Evolutionary conservation across 345 rosid genomes (phyloP), one percentile per base, ranked within the genome.

Genomic region (Acer saccharum): DNA sequence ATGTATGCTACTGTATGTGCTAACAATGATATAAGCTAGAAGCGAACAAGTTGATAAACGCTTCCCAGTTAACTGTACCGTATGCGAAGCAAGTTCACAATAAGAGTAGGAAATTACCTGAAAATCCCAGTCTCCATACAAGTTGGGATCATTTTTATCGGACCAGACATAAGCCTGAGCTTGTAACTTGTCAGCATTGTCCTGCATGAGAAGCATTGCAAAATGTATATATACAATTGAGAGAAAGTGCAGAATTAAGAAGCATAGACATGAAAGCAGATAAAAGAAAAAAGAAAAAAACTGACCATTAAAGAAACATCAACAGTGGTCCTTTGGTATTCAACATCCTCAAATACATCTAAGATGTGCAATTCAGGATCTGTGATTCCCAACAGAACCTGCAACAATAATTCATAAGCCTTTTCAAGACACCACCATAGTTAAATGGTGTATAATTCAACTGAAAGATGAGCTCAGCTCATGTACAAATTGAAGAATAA

Each of bases 71-170:
- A 14, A 70, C 14, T 54, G 3, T 10, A 71, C 16, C 11, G 23
- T 13, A 55, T 29, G 39, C 1, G 57, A 5, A 46, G 72, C 39
- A 65, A 44, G 32, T 43, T 0, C 12, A 46, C 50, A 9, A 46
- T 9, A 71, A 20, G 14, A 48, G 17, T 10, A 65, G 1, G n/a
- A 32, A 75, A 61, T 50, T 69, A 96, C 98, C 99, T 94, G 92
- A 21, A 96, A 89, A 79, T 91, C 86, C 98, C 98, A 94, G 21
- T 94, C 91, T 1, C 98, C 99, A 74, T 82, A 89, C 83, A 96
- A 86, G 85, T 88, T 82, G 1, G 93, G 92, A 84, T 96, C 98
- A 69, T 86, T 68, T 64, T 81, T 76, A 76, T 92, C 72, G 50
- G 50, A 65, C 99, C 99, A 94, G 32, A 94, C 90, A 65, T 94